phyloP scores from a whole-genome alignment of 768 basidiomycete species.

The Russula sp. region DNA sequence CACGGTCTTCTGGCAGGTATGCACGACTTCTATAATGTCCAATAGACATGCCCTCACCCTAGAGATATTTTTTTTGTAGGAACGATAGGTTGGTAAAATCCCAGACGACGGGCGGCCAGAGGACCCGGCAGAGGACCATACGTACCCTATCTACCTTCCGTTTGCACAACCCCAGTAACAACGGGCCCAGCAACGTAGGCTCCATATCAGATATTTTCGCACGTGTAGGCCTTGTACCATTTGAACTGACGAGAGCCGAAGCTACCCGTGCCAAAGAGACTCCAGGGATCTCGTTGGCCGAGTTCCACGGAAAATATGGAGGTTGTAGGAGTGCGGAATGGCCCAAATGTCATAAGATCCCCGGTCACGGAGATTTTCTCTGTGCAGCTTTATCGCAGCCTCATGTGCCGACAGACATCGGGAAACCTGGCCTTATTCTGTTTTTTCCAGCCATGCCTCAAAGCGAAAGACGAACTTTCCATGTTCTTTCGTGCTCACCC shows the following conservation, averaged over 20 bases:
- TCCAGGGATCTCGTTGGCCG: neutral
- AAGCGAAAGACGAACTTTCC: neutral
- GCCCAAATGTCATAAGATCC: neutral
- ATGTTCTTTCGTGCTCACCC: neutral
- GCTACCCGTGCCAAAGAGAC: neutral
- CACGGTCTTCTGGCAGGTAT: neutral
- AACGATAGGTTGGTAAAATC: no score
- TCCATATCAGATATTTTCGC: neutral
- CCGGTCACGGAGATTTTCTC: neutral
- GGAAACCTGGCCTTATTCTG: neutral
- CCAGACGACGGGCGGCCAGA: no score
- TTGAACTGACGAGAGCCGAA: neutral
- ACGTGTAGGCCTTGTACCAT: neutral
- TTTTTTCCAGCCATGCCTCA: neutral
- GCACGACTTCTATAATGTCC: no score
- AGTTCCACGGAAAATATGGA: neutral
- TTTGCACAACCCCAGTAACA: no score
- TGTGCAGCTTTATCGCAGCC: neutral
- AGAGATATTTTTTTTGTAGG: no score
- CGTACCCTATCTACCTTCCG: no score
- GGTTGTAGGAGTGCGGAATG: neutral
- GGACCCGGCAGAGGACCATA: no score
- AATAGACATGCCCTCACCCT: no score
- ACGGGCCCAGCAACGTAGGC: neutral
- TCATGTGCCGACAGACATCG: neutral